Percentiles rank a stretch among this genome's conserved stretches.
These are phyloP conservation scores for Elasticomyces elasticus DNA, from an alignment of 495 filamentous ascomycete genomes.

Conservation along the genomic window DNA sequence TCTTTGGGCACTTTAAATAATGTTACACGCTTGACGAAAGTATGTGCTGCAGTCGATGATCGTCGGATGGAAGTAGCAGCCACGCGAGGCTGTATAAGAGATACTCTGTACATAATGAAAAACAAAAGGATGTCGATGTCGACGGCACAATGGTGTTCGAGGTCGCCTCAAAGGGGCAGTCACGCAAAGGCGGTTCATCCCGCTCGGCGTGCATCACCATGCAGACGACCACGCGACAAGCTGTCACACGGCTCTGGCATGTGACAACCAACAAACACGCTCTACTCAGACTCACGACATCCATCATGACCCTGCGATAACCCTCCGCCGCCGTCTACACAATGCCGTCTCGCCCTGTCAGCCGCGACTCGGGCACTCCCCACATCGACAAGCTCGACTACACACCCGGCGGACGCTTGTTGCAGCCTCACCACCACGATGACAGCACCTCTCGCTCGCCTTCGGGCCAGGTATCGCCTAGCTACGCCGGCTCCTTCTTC, in stretches of 20 bases:
- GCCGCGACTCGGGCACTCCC: neutral
- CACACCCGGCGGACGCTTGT: slow-evolving; percentile 41
- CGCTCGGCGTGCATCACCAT: neutral
- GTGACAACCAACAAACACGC: neutral
- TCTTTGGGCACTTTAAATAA: too few species aligned
- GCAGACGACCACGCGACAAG: neutral
- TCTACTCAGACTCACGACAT: neutral
- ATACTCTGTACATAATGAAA: too few species aligned
- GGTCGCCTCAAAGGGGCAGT: too few species aligned
- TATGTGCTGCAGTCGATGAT: too few species aligned
- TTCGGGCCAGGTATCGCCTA: slow-evolving; percentile 14
- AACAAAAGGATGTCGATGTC: too few species aligned
- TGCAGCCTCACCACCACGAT: slow-evolving; percentile 31
- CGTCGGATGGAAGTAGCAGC: too few species aligned
- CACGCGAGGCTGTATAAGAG: too few species aligned
- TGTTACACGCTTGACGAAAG: too few species aligned
- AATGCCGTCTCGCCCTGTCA: slow-evolving; percentile 2
- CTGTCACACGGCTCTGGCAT: neutral
- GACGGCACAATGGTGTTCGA: too few species aligned
- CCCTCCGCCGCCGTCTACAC: neutral
- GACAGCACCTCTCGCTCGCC: slow-evolving; percentile 20
- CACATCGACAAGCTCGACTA: slow-evolving; percentile 54
- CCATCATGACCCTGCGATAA: neutral
- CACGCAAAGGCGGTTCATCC: too few species aligned
- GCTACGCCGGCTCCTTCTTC: slow-evolving; percentile 48